A percentile compares a stretch with the other conserved stretches of the same genome.
Evolutionary conservation across 2,329 filamentous ascomycete genomes (phyloP).

Genomic region (Bertia moriformis): DNA sequence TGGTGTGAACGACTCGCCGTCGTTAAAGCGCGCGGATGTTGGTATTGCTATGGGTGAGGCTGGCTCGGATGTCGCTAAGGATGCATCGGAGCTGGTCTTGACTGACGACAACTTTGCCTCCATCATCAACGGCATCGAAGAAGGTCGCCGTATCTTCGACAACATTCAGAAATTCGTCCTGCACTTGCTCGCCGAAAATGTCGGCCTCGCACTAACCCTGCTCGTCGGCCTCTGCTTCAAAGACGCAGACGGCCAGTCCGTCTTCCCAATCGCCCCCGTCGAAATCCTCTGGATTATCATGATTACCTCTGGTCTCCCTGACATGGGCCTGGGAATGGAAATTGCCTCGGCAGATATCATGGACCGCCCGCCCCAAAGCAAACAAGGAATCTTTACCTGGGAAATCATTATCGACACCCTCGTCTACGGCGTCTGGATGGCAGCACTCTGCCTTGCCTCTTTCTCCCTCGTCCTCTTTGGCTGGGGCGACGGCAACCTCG

Average conservation of each 20-base stretch:
- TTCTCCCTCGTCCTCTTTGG: slow-evolving; percentile 53
- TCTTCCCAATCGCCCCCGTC: slow-evolving; percentile 73
- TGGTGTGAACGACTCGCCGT: slow-evolving; percentile 75
- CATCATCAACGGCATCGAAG: slow-evolving; percentile 69
- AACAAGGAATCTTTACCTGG: slow-evolving; percentile 59
- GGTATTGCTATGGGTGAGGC: slow-evolving; percentile 80
- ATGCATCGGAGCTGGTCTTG: slow-evolving; percentile 66
- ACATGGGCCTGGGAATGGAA: slow-evolving; percentile 77
- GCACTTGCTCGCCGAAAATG: slow-evolving; percentile 66
- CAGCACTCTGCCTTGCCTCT: slow-evolving; percentile 46
- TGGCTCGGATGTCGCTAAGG: slow-evolving; percentile 74
- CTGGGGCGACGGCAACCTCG: slow-evolving; percentile 40
- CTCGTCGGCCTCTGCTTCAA: slow-evolving; percentile 73
- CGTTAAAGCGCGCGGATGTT: slow-evolving; percentile 66
- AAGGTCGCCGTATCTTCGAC: slow-evolving; percentile 73
- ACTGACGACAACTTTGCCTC: slow-evolving; percentile 82
- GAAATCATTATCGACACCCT: slow-evolving; percentile 69
- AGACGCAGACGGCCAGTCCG: slow-evolving; percentile 55
- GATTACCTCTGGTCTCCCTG: slow-evolving; percentile 75
- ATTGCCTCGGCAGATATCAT: slow-evolving; percentile 63
- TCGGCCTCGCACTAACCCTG: slow-evolving; percentile 69
- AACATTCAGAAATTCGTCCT: slow-evolving; percentile 82
- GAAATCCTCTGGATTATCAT: slow-evolving; percentile 93
- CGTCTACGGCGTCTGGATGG: slow-evolving; percentile 68
- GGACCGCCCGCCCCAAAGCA: slow-evolving; percentile 63